Base-by-base conservation (phyloP, 345 rosid species). In the Melastoma malabathricum region DNA sequence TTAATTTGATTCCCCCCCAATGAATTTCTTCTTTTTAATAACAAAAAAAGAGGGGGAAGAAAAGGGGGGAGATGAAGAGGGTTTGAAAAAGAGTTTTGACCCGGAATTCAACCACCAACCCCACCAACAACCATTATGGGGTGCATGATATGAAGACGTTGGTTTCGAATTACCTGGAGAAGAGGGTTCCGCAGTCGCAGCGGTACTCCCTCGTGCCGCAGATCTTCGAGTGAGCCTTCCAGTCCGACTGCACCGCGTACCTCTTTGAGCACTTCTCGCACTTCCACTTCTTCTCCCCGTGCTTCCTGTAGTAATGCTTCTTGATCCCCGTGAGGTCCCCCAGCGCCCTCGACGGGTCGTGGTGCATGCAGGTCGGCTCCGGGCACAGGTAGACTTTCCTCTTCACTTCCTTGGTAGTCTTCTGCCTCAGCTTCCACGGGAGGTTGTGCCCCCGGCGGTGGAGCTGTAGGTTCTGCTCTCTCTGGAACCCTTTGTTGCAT, bases 281-380 rank as follows among this genome's bases (percentile, higher is more conserved):
- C 75, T 85, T 82, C 92, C 88, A 85, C 59, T 82, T 85, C 67
- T 85, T 85, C 67, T 85, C 95, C 1, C 95, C 95, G 23, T 85
- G 95, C 66, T 85, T 85, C 19, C 95, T 71, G 10, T 75, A 85
- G 55, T 70, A 85, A 59, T 85, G 95, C 52, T 85, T 85, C 51
- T 85, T 85, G 53, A 85, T 74, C 41, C 90, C 95, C 15, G 95
- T 82, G 47, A 85, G 88, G 64, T 85, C 95, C 6, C 95, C 92
- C 4, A 85, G 90, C 46, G 95, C 85, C 62, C 90, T 70, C 22
- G 87, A 76, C 0, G 95, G 79, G 56, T 85, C 88, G 50, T 85
- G 90, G 75, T 85, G 95, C 55, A 82, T 88, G 66, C 95, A 82
- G 29, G 85, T 77, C 66, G 88, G 87, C 55, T 82, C 90, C 3